A percentile compares a stretch with the other conserved stretches of the same genome.
Conservation (phyloP, 1,284 basidiomycete species). For the Moesziomyces sp. region DNA sequence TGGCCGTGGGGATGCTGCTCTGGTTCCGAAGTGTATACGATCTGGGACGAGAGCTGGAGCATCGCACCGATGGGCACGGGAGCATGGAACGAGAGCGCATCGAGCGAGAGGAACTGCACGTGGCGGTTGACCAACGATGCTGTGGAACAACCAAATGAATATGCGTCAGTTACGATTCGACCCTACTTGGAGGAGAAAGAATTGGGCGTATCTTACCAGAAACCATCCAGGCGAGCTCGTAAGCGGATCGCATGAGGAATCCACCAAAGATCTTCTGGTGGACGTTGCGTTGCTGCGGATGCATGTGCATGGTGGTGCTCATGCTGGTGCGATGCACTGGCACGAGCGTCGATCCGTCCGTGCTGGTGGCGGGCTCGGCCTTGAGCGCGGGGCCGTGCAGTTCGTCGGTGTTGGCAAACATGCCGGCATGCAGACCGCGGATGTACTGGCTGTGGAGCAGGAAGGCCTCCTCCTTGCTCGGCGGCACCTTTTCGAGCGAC, state of each 20-base stretch:
- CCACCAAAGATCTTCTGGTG: conserved; percentile 60
- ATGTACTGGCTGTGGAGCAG: conserved; percentile 66
- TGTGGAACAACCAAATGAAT: background rate
- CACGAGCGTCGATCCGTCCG: conserved; percentile 43
- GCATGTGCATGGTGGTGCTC: conserved; percentile 61
- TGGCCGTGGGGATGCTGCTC: conserved; percentile 13
- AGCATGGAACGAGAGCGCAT: conserved; percentile 60
- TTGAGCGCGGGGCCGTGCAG: conserved; percentile 21
- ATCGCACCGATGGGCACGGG: conserved; percentile 63
- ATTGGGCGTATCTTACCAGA: conserved; percentile 42
- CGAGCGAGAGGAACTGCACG: conserved; percentile 68
- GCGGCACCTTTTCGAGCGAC: conserved; percentile 62
- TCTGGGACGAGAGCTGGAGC: conserved; percentile 56
- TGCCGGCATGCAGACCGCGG: conserved; percentile 39
- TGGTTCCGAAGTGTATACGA: conserved; percentile 50
- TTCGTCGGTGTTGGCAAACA: conserved; percentile 39
- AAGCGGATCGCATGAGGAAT: conserved; percentile 62
- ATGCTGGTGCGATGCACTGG: conserved; percentile 55
- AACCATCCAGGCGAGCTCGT: conserved; percentile 68
- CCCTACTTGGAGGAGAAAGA: background rate
- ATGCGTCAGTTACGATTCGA: conserved; percentile 5
- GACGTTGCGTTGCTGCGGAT: conserved; percentile 62
- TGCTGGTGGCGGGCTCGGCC: conserved; percentile 10
- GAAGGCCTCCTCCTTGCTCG: conserved; percentile 65
- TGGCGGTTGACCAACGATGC: conserved; percentile 60